Conservation (phyloP, 257 asterid genomes). For the Nicotiana benthamiana region DNA sequence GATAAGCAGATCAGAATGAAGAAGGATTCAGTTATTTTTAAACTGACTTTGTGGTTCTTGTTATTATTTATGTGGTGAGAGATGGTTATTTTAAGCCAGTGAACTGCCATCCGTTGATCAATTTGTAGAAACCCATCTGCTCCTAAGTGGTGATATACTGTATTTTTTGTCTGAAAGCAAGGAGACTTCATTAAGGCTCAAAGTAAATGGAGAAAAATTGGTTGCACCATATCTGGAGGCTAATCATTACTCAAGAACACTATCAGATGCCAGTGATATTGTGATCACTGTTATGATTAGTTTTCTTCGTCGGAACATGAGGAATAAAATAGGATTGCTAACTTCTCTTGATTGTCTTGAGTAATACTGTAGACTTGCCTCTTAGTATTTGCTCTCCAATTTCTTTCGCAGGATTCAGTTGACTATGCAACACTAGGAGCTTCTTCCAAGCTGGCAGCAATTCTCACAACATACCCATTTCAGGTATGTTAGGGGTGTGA, state of each 20-base stretch:
- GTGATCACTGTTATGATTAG: background rate
- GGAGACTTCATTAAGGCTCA: background rate
- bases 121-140: background rate
- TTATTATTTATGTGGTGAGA: background rate
- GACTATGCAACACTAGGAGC: conserved; percentile 89
- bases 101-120: background rate
- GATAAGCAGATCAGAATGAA: background rate
- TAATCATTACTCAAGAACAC: background rate
- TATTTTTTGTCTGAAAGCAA: background rate
- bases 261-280: background rate
- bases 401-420: conserved; percentile 52
- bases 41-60: background rate
- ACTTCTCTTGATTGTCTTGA: too few species aligned
- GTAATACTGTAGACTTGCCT: too few species aligned
- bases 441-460: conserved; percentile 82
- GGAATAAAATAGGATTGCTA: too few species aligned
- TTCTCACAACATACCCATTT: conserved; percentile 70
- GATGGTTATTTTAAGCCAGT: background rate
- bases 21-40: background rate
- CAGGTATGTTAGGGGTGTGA: conserved; percentile 38
- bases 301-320: background rate
- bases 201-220: background rate
- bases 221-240: background rate
- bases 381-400: too few species aligned
- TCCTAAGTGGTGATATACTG: background rate